Evolutionary conservation across 345 rosid species (phyloP).

Genomic region (Passiflora organensis): DNA sequence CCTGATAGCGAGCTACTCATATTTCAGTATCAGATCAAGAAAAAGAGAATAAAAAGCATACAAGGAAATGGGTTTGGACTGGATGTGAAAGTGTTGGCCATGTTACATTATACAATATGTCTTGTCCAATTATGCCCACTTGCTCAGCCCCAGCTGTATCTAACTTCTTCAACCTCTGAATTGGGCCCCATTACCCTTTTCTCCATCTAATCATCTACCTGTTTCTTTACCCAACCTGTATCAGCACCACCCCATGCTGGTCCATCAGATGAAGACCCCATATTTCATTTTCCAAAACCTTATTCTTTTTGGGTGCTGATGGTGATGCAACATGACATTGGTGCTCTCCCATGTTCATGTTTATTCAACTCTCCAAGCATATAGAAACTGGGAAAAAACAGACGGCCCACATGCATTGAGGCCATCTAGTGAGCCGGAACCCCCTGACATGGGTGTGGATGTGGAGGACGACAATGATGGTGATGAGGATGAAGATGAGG

Average conservation of each 20-base stretch:
- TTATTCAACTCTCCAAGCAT: no score
- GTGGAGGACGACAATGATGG: constrained; percentile 25
- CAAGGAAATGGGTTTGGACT: constrained; percentile 21
- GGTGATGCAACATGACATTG: no score
- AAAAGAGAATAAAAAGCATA: constrained; percentile 3
- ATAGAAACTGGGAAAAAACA: no score
- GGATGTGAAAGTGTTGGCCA: constrained; percentile 24
- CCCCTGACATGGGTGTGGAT: constrained; percentile 17
- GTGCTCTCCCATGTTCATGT: no score
- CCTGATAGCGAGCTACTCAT: constrained; percentile 21
- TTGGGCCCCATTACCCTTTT: constrained; percentile 20
- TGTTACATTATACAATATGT: constrained; percentile 40
- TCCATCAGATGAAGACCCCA: no score
- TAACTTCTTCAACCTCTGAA: constrained; percentile 17
- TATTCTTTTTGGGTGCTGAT: no score
- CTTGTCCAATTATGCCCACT: constrained; percentile 49
- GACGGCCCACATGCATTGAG: no score
- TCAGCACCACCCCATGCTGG: no score
- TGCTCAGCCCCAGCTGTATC: constrained; percentile 38
- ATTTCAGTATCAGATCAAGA: constrained; percentile 42
- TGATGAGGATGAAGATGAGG: constrained; percentile 24
- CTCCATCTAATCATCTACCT: constrained; percentile 20
- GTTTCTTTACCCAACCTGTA: constrained; percentile 2
- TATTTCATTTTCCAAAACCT: no score
- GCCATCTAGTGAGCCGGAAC: not conserved